phyloP scores from a whole-genome alignment of 2,329 filamentous ascomycete species.

The Coleophoma crateriformis region DNA sequence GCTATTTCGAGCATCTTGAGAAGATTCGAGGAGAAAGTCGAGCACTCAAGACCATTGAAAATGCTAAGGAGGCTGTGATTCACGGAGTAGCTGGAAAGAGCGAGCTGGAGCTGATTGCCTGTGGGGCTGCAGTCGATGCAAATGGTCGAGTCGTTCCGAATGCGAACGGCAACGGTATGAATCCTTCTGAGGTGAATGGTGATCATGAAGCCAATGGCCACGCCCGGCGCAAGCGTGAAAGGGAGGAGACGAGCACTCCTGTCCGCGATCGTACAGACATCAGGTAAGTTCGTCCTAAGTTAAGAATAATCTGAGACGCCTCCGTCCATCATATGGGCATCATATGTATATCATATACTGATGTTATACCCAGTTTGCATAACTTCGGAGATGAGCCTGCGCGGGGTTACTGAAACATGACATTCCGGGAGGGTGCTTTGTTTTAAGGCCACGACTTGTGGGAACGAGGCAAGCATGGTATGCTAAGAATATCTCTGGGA shows the following conservation, averaged over 20 bases:
- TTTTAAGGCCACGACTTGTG: too few species aligned
- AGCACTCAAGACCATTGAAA: constrained; percentile 61
- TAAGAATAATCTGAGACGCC: background rate
- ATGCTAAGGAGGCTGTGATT: constrained; percentile 58
- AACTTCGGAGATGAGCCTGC: constrained; percentile 4
- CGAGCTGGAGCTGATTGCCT: constrained; percentile 56
- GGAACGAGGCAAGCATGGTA: too few species aligned
- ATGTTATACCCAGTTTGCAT: constrained; percentile 5
- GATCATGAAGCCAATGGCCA: constrained; percentile 13
- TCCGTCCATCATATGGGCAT: too few species aligned
- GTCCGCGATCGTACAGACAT: constrained; percentile 29
- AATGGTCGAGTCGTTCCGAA: constrained; percentile 50
- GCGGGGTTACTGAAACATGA: too few species aligned
- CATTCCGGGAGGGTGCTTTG: too few species aligned
- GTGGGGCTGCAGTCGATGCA: constrained; percentile 51
- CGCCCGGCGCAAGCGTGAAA: constrained; percentile 19
- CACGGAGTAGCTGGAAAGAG: constrained; percentile 54
- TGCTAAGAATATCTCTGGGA: too few species aligned
- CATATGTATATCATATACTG: background rate
- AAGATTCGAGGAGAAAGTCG: constrained; percentile 63
- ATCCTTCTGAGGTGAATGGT: constrained; percentile 8
- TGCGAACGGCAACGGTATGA: constrained; percentile 2
- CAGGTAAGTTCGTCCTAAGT: constrained; percentile 15
- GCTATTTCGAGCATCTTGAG: constrained; percentile 80
- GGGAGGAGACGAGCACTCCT: constrained; percentile 19